A percentile compares a stretch with the other conserved stretches of the same genome.
These are phyloP conservation scores for Verticillium dahliae DNA, from an alignment of 2,329 filamentous ascomycete genomes.

Conservation along the genomic window DNA sequence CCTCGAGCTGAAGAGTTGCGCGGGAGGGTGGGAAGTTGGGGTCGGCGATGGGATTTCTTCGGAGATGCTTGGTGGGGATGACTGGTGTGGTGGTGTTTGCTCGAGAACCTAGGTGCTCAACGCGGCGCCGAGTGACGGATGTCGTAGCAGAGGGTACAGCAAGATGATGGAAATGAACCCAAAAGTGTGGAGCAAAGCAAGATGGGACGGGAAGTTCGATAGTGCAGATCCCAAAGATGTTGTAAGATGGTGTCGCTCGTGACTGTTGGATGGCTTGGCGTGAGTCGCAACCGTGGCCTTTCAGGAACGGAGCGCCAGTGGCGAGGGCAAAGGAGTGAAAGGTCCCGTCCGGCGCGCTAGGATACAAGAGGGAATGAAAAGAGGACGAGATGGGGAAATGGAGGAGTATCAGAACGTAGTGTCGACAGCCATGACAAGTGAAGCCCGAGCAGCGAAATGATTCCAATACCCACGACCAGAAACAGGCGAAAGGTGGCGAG, in stretches of 20 bases:
- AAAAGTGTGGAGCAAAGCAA: neutral
- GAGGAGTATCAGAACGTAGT: neutral
- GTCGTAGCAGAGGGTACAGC: too few species aligned
- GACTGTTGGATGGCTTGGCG: neutral
- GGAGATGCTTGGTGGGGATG: neutral
- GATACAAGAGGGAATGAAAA: neutral
- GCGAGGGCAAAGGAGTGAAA: neutral
- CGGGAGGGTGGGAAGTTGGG: neutral
- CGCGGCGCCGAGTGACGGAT: too few species aligned
- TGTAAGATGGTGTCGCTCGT: neutral
- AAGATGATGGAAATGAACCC: neutral
- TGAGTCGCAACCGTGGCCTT: constrained; percentile 3
- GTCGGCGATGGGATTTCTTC: neutral
- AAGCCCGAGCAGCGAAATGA: neutral
- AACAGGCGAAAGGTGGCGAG: neutral
- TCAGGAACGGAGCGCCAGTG: constrained; percentile 1
- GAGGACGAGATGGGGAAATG: neutral
- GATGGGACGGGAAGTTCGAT: neutral
- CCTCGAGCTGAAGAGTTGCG: neutral
- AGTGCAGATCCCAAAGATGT: neutral
- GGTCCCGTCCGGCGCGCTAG: neutral
- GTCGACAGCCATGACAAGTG: neutral
- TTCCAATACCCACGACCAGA: too few species aligned
- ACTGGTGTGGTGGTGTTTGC: neutral
- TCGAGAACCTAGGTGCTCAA: too few species aligned